Conservation (phyloP, 371 early-diverging fungal species). For the Rhizopus stolonifer region DNA sequence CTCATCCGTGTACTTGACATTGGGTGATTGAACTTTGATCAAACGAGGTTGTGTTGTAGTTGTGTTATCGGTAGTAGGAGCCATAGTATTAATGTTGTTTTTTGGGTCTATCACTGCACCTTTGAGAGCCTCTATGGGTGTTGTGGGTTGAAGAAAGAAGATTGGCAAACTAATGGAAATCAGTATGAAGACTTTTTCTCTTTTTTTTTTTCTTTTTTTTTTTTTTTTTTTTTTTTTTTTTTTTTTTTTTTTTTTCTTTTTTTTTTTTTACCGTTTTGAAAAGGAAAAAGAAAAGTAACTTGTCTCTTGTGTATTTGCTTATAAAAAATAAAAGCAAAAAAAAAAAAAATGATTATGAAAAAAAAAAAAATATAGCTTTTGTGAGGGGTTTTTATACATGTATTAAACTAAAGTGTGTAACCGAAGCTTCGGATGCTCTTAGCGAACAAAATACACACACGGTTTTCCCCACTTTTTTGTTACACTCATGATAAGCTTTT, state of each 20-base stretch:
- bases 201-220: too few relatives aligned
- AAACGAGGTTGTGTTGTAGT: conserved; percentile 44
- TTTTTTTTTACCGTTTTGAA: conserved; percentile 42
- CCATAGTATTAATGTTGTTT: conserved; percentile 19
- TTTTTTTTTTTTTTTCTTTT: too few relatives aligned
- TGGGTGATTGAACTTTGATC: conserved; percentile 85
- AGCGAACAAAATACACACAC: too few relatives aligned
- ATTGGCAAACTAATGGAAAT: conserved; percentile 85
- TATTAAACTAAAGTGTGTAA: conserved; percentile 16
- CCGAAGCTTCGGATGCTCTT: background rate
- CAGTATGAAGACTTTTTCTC: too few relatives aligned
- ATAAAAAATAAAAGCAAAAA: conserved; percentile 6
- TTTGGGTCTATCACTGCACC: conserved; percentile 63
- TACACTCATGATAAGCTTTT: too few relatives aligned
- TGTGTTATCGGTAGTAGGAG: conserved; percentile 33
- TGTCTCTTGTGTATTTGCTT: background rate
- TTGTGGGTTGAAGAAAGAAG: conserved; percentile 84
- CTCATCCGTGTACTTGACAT: conserved; percentile 83
- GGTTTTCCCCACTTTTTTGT: too few relatives aligned
- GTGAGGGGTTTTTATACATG: conserved; percentile 11
- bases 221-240: too few relatives aligned
- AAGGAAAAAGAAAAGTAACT: conserved; percentile 12
- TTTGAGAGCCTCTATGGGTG: conserved; percentile 79
- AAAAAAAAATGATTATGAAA: conserved; percentile 1
- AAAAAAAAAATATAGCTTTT: conserved; percentile 1